phyloP scores from a whole-genome alignment of 331 rosid species.

The Telfairia occidentalis region DNA sequence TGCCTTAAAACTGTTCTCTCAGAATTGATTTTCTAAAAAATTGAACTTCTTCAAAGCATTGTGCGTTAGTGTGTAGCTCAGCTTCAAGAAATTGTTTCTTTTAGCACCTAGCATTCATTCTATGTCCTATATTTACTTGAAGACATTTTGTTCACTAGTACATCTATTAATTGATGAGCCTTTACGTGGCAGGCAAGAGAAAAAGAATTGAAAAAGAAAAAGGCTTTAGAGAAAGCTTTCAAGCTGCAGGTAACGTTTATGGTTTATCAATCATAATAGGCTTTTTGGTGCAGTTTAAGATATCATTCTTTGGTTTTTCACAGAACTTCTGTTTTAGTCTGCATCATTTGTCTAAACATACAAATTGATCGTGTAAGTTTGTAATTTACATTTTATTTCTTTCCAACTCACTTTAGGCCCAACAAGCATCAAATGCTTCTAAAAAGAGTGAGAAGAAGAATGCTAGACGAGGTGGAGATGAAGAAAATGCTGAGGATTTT shows the following conservation, averaged over 20 bases:
- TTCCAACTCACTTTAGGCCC: constrained; percentile 34
- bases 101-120: background rate
- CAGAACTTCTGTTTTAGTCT: background rate
- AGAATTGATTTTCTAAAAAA: background rate
- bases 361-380: background rate
- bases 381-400: background rate
- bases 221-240: constrained; percentile 63
- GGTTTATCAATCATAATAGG: background rate
- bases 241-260: constrained; percentile 43
- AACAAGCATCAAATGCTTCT: constrained; percentile 39
- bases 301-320: background rate
- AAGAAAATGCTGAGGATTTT: constrained; percentile 58
- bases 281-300: background rate
- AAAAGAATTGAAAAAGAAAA: constrained; percentile 75
- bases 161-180: background rate
- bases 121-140: background rate
- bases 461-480: constrained; percentile 50
- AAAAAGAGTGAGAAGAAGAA: constrained; percentile 68
- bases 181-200: constrained; percentile 63
- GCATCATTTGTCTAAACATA: background rate
- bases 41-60: background rate
- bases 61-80: background rate
- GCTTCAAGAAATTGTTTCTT: background rate
- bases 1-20: background rate
- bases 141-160: background rate